Base-by-base conservation (phyloP, 75 land plant genomes). In the Pinus taeda region DNA sequence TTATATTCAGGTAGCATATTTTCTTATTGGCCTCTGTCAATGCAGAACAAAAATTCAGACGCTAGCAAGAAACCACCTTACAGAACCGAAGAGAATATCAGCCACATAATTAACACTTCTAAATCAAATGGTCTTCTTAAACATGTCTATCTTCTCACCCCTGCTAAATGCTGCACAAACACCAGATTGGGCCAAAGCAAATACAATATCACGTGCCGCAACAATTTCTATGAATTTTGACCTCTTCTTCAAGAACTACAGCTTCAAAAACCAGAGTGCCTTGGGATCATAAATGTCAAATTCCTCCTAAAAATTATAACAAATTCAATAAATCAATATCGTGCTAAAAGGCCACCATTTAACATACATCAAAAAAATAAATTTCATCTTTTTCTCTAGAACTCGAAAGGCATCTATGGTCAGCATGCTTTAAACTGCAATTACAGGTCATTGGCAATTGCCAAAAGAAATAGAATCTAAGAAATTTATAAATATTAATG, bases 281-380 rank as follows among this genome's bases (percentile, higher is more conserved):
- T 97, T 94, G 12, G 95, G 95, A 86, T 97, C 99, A 86, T 94
- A 89, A 1, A 98, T 97, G 81, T 97, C 99, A 81, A 92, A 97
- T 66, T 94, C 98, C 66, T 90, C 98, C 99, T 97, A 87, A 58
- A 69, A 45, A 17, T n/a, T 20, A 69, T 7, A 39, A 3, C 36
- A 33, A 30, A 30, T 30, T 14, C 17, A 30, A 30, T 6, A 30
- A 15, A 30, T 49, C 12, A 49, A 49, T 49, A 49, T 49, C 53
- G 2, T 49, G 53, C 11, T 9, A 1, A 49, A 9, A 8, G 53
- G 0, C 53, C 11, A 45, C 49, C 49, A 45, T 6, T 45, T 5
- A 45, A 45, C 49, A 45, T 45, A 45, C 8, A 49, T 9, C 53
- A 33, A 30, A 64, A 64, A 18, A 37, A n/a, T 22, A 4, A 9